phyloP scores from a whole-genome alignment of 2,329 filamentous ascomycete species.

The Boeremia lycopersici region DNA sequence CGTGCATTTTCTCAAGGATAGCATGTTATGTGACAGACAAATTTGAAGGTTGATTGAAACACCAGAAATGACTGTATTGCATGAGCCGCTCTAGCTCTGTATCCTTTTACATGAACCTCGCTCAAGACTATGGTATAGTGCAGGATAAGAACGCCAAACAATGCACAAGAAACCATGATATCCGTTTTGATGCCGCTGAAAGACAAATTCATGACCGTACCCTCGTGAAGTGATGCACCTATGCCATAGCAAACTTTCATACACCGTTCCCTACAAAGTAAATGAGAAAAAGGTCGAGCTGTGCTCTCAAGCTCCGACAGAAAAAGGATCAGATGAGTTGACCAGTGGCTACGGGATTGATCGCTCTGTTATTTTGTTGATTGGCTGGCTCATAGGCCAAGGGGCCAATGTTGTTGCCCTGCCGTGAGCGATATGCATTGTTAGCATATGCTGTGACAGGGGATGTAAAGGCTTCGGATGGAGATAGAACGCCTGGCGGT shows the following conservation, averaged over 20 bases:
- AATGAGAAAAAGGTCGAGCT: slow-evolving; percentile 1
- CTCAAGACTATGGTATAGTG: slow-evolving; percentile 18
- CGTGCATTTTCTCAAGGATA: neutral
- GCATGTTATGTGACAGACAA: neutral
- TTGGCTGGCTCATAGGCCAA: slow-evolving; percentile 36
- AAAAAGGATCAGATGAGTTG: slow-evolving; percentile 34
- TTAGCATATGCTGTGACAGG: slow-evolving; percentile 35
- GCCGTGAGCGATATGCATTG: slow-evolving; percentile 37
- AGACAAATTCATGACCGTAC: slow-evolving; percentile 19
- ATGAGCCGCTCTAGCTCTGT: slow-evolving; percentile 4
- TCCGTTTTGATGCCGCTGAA: slow-evolving; percentile 36
- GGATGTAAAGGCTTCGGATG: slow-evolving; percentile 32
- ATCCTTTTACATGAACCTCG: slow-evolving; percentile 6
- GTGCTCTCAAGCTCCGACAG: neutral
- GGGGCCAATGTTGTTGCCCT: slow-evolving; percentile 28
- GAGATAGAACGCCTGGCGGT: slow-evolving; percentile 30
- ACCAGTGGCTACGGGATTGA: slow-evolving; percentile 43
- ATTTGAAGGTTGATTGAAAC: slow-evolving; percentile 24
- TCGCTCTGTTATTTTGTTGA: slow-evolving; percentile 30
- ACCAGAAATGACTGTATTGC: neutral
- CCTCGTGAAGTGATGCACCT: slow-evolving; percentile 6
- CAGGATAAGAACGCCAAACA: slow-evolving; percentile 12
- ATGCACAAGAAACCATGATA: slow-evolving; percentile 10
- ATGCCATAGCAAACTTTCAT: slow-evolving; percentile 13
- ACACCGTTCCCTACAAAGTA: slow-evolving; percentile 5